Base-by-base conservation (phyloP, 2,329 filamentous ascomycete genomes). In the Lasiodiplodia sp. region DNA sequence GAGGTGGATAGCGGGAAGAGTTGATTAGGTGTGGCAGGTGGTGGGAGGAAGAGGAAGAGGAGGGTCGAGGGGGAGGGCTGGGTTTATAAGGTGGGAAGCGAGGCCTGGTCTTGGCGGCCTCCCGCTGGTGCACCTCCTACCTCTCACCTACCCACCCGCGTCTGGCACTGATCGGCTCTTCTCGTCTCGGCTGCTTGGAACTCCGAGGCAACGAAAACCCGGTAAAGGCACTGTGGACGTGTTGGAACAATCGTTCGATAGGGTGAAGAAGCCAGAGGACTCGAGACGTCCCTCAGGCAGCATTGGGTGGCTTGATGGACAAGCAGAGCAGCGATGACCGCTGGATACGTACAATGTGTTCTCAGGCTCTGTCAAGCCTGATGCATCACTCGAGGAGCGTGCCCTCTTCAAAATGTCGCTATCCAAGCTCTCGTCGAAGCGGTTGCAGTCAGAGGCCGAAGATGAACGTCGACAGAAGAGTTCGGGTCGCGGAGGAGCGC, bases 91-190 rank as follows among this genome's bases (percentile, higher is more conserved):
- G 51, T 28, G 44, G 31, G 63, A 44, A 66, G 51, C 63, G 63
- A 66, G 51, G 63, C 14, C 62, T n/a, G 37, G 63, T 47, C 63
- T 66, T 66, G 63, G 63, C 63, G 63, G 63, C 63, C 63, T 56
- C 63, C 63, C 63, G 51, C 60, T 52, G 44, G n/a, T 44, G 37
- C 63, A 66, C 51, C 58, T 47, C 23, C 63, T 56, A 66, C 63
- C 63, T 47, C 51, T n/a, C 16, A 14, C 63, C 52, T 37, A 66
- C 63, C 51, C 51, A 56, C 63, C 63, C 18, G 51, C 51, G 34
- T 23, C 63, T 40, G 7, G 47, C 44, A 64, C 47, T 23, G 60
- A 64, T 37, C 25, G 28, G n/a, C 60, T 23, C 60, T 52, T 12
- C 23, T 64, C 12, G 3, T 16, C 21, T 51, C n/a, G 47, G 18